Evolutionary conservation across 805 yeast species (phyloP), one percentile per base, ranked within the genome.

Genomic region (Candida coquimbonensis): DNA sequence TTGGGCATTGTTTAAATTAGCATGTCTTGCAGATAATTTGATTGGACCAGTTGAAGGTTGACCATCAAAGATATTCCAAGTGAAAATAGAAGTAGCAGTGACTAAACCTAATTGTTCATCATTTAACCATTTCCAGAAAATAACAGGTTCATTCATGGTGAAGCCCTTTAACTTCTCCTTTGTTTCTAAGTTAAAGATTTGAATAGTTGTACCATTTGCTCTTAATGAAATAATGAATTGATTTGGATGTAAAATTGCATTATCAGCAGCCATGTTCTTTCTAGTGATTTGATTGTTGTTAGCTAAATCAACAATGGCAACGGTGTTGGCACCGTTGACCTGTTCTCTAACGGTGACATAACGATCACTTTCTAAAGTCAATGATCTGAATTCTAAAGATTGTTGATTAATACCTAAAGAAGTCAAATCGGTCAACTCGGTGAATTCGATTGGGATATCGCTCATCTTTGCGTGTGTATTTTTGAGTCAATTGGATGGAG

Each of bases 251-350:
- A 93, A 82, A 62, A 93, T 93, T 42, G 97, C 98, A 51, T 89
- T 86, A 68, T 93, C 99, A 39, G 99, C 99, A 46, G 87, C 77
- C 96, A 93, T 93, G 65, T 87, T 85, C 68, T 93, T 91, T 62
- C 95, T 81, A 21, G 86, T 83, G 49, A 90, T 80, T 56, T 79
- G 77, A 67, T 87, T 87, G 70, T 80, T 80, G 62, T 86, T 81
- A 53, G 78, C 74, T 60, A 93, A 74, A 62, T 93, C 95, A 51
- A 93, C 79, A 58, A 93, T 93, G 38, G 96, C 96, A 44, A 95
- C 98, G n/a, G 93, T 76, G 67, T 88, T 90, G 50, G 91, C 81
- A 39, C 78, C 75, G 42, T 67, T 67, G 43, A 62, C 59, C 31
- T 77, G 66, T 62, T 83, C 91, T 60, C 96, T 75, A 29, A 83